These are phyloP conservation scores for Phylloporus sp. DNA, from an alignment of 768 basidiomycete genomes.

Conservation along the genomic window DNA sequence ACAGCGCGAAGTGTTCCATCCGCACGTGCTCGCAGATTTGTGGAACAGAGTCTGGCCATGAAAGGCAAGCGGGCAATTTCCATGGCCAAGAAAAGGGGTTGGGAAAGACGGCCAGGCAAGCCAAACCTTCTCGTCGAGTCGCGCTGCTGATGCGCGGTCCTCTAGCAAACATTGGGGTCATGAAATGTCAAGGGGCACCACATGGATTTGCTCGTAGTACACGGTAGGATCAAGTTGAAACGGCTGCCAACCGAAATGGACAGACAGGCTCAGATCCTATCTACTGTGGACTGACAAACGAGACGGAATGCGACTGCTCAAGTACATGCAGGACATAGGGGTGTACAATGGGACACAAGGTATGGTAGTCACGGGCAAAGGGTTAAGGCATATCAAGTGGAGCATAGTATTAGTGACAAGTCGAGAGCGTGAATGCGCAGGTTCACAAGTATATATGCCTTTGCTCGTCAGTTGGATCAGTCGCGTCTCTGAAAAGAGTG, in stretches of 20 bases:
- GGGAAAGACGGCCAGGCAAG: slow-evolving; percentile 59
- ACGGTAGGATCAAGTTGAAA: slow-evolving; percentile 1
- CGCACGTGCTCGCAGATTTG: slow-evolving; percentile 45
- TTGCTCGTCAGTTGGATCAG: neutral
- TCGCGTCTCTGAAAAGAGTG: neutral
- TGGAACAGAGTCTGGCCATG: slow-evolving; percentile 47
- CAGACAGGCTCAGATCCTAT: too few species aligned
- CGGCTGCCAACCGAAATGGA: too few species aligned
- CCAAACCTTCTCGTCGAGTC: slow-evolving; percentile 1
- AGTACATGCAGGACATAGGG: too few species aligned
- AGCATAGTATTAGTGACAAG: too few species aligned
- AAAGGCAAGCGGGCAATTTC: slow-evolving; percentile 31
- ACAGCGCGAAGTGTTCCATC: slow-evolving; percentile 46
- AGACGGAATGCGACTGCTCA: too few species aligned
- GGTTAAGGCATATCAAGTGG: too few species aligned
- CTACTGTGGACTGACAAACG: too few species aligned
- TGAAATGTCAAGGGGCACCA: slow-evolving; percentile 52
- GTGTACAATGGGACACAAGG: too few species aligned
- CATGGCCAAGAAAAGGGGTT: slow-evolving; percentile 40
- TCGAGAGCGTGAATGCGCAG: too few species aligned
- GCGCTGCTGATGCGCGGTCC: neutral
- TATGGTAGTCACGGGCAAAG: too few species aligned
- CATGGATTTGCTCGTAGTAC: slow-evolving; percentile 36
- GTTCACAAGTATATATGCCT: too few species aligned
- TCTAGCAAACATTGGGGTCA: slow-evolving; percentile 52